Base-by-base conservation (phyloP, 768 basidiomycete species). In the Amanita rubescens region DNA sequence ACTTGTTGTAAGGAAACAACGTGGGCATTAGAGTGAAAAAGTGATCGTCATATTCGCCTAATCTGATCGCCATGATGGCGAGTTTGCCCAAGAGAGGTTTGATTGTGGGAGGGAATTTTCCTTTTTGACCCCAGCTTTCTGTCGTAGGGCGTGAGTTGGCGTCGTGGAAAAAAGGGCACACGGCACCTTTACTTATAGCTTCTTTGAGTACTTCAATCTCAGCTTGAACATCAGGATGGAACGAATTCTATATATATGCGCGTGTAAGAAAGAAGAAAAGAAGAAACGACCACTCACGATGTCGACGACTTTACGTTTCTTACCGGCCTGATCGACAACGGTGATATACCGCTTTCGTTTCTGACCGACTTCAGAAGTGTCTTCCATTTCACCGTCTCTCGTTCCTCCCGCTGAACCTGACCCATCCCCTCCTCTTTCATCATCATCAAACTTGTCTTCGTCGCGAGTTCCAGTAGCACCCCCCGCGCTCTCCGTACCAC, bases 1-100 rank as follows among this genome's bases (percentile, higher is more conserved):
- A 99, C 58, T 86, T 84, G 71, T 99, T 99, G 64, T 97, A 98
- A 0, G 93, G 92, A 61, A 98, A 93, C 35, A 95, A 66, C 20
- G 70, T 75, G 0, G 94, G 91, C 82, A 97, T 87, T 17, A 87
- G 74, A 60, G 82, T 85, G 71, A 95, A 97, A 67, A 95, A 95
- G 60, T 88, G 80, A 15, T 95, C 94, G 57, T 91, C 87, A 68
- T 95, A 96, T 64, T 94, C 84, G 65, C 85, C 88, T n/a, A 89
- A 75, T 24, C 77, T 72, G 61, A 95, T 81, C 0, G 95, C 94
- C 47, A 83, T 76, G 35, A 90, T 63, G 0, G 93, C 90, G 37
- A 90, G 77, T 9, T 79, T 65, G n/a, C 75, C 71, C 3, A 98
- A 76, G 5, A 80, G 57, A 0, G 88, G 88, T 57, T 90, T 91